Evolutionary conservation across 768 basidiomycete species (phyloP).

Genomic region (Harrya chromipes): DNA sequence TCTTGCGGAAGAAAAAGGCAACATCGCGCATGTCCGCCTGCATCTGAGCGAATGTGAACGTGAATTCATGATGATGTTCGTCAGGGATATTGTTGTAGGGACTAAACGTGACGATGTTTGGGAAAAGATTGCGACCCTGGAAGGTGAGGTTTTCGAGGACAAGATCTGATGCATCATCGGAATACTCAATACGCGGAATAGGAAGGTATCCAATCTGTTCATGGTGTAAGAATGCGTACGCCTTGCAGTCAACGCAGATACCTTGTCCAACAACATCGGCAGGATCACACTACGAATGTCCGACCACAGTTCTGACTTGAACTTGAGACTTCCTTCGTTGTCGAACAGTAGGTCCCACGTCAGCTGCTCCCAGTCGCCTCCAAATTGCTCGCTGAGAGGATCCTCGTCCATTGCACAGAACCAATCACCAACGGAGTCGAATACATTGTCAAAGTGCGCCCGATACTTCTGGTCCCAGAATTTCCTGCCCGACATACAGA

Average conservation of each 20-base stretch:
- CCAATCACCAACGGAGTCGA: constrained; percentile 70
- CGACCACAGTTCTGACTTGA: constrained; percentile 86
- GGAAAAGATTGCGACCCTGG: constrained; percentile 86
- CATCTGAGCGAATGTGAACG: constrained; percentile 75
- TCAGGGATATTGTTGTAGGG: constrained; percentile 63
- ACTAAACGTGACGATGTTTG: constrained; percentile 69
- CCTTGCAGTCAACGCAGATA: constrained; percentile 30
- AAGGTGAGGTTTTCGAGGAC: constrained; percentile 93
- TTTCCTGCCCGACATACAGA: constrained; percentile 66
- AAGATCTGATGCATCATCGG: constrained; percentile 80
- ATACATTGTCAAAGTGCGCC: constrained; percentile 76
- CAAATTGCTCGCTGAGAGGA: constrained; percentile 75
- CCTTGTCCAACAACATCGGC: constrained; percentile 72
- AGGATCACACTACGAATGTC: constrained; percentile 84
- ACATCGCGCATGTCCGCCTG: constrained; percentile 95
- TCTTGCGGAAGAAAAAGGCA: constrained; percentile 86
- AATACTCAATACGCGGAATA: constrained; percentile 93
- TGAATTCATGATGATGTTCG: constrained; percentile 67
- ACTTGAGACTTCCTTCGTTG: constrained; percentile 76
- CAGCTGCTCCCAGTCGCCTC: constrained; percentile 77
- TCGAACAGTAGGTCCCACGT: constrained; percentile 80
- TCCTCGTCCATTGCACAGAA: constrained; percentile 85
- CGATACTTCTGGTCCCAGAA: constrained; percentile 80
- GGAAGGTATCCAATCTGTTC: constrained; percentile 72
- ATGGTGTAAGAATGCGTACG: neutral